phyloP scores from a whole-genome alignment of 306 rosid species.

The Sicyos baderoa region DNA sequence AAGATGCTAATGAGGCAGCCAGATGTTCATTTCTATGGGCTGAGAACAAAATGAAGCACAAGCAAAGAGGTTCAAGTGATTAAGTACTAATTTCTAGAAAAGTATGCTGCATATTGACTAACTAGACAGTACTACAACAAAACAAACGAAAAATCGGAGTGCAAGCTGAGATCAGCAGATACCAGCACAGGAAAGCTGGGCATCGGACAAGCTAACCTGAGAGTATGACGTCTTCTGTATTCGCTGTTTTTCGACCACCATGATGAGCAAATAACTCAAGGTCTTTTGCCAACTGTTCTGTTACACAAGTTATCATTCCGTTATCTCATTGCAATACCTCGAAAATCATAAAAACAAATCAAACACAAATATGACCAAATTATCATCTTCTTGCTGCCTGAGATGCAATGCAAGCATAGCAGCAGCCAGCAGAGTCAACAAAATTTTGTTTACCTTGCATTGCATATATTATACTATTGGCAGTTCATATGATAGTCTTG shows the following conservation, averaged over 20 bases:
- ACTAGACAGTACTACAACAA: neutral
- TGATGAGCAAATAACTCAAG: conserved; percentile 77
- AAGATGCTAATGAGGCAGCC: conserved; percentile 48
- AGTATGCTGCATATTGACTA: neutral
- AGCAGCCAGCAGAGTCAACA: neutral
- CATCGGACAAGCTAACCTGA: conserved; percentile 34
- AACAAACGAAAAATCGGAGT: neutral
- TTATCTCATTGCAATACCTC: conserved; percentile 1
- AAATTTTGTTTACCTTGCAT: neutral
- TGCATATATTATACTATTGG: neutral
- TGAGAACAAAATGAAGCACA: conserved; percentile 31
- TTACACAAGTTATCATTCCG: conserved; percentile 13
- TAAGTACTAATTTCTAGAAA: neutral
- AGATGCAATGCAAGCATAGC: neutral
- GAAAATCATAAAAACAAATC: neutral
- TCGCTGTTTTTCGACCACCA: conserved; percentile 68
- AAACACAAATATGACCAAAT: neutral
- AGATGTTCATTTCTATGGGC: conserved; percentile 83
- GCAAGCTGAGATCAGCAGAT: neutral
- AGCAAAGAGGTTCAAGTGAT: neutral
- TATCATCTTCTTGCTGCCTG: neutral
- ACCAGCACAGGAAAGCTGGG: too few relatives aligned
- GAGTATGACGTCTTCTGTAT: conserved; percentile 82
- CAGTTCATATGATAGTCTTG: neutral
- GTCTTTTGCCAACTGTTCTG: conserved; percentile 80